A percentile compares a stretch with the other conserved stretches of the same genome.
Conservation (phyloP, 2,329 filamentous ascomycete genomes). For the Rhexocercosporidium sp. region DNA sequence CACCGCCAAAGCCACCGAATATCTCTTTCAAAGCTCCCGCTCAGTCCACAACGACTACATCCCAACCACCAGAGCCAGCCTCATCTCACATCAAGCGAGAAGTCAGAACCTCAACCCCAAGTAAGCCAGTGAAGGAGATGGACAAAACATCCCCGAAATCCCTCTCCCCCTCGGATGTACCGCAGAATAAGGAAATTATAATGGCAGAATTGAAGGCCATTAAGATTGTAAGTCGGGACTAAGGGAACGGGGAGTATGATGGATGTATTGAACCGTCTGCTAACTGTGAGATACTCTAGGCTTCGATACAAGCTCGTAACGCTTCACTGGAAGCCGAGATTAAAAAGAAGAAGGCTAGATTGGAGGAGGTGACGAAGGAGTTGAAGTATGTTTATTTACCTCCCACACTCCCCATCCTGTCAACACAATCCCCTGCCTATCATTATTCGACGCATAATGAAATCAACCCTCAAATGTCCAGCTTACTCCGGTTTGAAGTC, state of each 20-base stretch:
- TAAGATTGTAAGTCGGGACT: constrained; percentile 36
- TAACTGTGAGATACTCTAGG: constrained; percentile 23
- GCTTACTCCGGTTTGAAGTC: background rate
- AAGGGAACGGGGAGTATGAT: background rate
- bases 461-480: background rate
- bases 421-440: no score
- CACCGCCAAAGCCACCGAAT: background rate
- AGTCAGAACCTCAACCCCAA: background rate
- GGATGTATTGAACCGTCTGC: background rate
- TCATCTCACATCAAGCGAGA: constrained; percentile 13
- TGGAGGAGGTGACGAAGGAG: constrained; percentile 44
- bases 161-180: background rate
- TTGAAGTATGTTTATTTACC: constrained; percentile 37
- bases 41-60: background rate
- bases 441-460: no score
- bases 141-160: background rate
- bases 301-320: constrained; percentile 50
- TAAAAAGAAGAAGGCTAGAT: constrained; percentile 38
- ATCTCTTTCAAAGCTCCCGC: constrained; percentile 14
- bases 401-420: background rate
- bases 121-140: background rate
- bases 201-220: constrained; percentile 39
- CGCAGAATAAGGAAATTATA: constrained; percentile 34
- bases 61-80: background rate
- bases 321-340: constrained; percentile 48